Base-by-base conservation (phyloP, 805 yeast genomes). In the Brettanomyces bruxellensis region DNA sequence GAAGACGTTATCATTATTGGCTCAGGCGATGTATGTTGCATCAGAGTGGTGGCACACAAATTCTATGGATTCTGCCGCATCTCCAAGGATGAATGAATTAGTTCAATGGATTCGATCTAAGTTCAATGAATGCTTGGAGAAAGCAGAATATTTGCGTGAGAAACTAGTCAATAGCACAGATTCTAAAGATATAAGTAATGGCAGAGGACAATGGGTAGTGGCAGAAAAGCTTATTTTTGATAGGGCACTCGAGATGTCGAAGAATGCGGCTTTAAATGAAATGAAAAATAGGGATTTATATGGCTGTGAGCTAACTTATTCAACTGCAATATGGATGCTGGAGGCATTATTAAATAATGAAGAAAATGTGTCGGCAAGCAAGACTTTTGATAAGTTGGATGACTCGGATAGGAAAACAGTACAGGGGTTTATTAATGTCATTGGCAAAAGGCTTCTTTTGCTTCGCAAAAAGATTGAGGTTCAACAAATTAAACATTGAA, bases 271-370 rank as follows among this genome's bases (percentile, higher is more conserved):
- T 0, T 83, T 85, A 47, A 81, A 83, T 60, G 99, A 91, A 65
- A 71, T 89, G 55, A 77, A 75, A 38, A 86, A 86, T 40, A 83
- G 79, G 46, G 89, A 83, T 57, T 61, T 86, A 44, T 68, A 71
- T 18, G 85, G 84, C 5, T 90, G 97, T 65, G 96, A 90, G 64
- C 66, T 86, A 48, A 85, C 91, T 7, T 91, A 91, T 61, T 86
- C 95, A 4, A 87, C 96, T 0, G 82, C 96, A 0, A 78, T 91
- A 45, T 91, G 97, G 97, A 88, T 91, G 96, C 69, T 91, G 57
- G 95, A 88, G 59, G 88, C 96, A 1, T 68, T 91, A 25, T 64
- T 89, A 45, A 91, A 84, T 49, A 54, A 54, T 45, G 56, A 56
- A 30, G 51, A 52, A 3, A 46, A 45, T 24, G 47, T 47, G 11